Evolutionary conservation across 176 grass and related monocot species (phyloP), one percentile per base, ranked within the genome.

Genomic region (Cenchrus americanus): DNA sequence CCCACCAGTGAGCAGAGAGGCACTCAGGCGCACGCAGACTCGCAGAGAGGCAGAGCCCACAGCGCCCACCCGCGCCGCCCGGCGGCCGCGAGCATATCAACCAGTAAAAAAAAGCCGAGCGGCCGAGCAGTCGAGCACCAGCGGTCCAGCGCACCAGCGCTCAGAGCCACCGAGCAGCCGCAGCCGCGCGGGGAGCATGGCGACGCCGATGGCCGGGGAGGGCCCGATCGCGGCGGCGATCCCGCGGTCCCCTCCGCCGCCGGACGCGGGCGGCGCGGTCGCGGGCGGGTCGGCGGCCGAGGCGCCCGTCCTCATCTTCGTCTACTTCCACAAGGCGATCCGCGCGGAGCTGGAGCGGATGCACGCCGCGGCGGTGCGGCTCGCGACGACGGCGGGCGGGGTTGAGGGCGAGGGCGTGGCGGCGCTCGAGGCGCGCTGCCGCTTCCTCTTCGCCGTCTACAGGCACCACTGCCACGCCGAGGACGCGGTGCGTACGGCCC

Each of bases 321-420:
- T 92, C 69, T 97, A 91, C 81, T 97, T 97, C 90, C 95, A 97
- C 80, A 97, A 94, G 90, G 95, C 92, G 65, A 97, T 97, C 79
- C 90, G 86, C 78, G 82, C 86, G 60, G 95, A 94, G 83, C 88
- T 97, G 34, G 90, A 94, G 21, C 62, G 66, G 72, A 76, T 97
- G 67, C 88, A 94, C 84, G 69, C 75, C 70, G 78, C 81, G 40
- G 95, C 95, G 19, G 81, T 92, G 80, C 86, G 76, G 40, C 71
- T 97, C 53, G 88, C 92, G 7, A 92, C 88, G 57, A 91, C 86
- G 57, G 26, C 32, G 4, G 90, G 23, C 70, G 47, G 81, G 5
- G 74, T 75, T 17, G 17, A 15, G 5, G 90, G 3, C 46, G 70
- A 84, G 6, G 75, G 76, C 22, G 86, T 88, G 46, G 77, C 17